Evolutionary conservation across 2,329 filamentous ascomycete genomes (phyloP).

Genomic region (Mycosphaerelloides madeirae): DNA sequence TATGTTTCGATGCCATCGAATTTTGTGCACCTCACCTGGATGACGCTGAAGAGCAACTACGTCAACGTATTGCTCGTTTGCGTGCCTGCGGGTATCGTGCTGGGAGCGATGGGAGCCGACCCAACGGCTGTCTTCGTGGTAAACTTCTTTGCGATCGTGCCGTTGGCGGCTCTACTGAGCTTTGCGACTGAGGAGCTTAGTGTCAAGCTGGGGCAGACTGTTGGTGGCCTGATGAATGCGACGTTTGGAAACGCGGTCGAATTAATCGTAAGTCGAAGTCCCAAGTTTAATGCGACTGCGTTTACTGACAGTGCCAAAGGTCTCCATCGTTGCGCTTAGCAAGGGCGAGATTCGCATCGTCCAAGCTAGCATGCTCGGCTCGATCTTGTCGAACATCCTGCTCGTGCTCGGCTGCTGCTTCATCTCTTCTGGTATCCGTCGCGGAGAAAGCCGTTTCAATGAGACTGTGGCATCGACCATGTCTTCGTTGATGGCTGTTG

Average conservation of each 20-base stretch:
- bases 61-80: slow-evolving; percentile 69
- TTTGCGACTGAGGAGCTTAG: slow-evolving; percentile 77
- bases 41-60: slow-evolving; percentile 47
- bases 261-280: slow-evolving; percentile 52
- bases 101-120: slow-evolving; percentile 59
- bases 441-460: slow-evolving; percentile 56
- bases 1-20: slow-evolving; percentile 19
- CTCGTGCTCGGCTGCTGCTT: slow-evolving; percentile 60
- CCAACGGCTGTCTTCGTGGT: slow-evolving; percentile 66
- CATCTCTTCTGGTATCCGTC: slow-evolving; percentile 45
- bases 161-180: slow-evolving; percentile 66
- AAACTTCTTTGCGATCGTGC: slow-evolving; percentile 78
- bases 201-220: slow-evolving; percentile 64
- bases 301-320: slow-evolving; percentile 11
- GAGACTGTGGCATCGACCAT: slow-evolving; percentile 73
- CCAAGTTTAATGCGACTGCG: not conserved
- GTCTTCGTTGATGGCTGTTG: slow-evolving; percentile 56
- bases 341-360: slow-evolving; percentile 89
- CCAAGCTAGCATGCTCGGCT: slow-evolving; percentile 96
- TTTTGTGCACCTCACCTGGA: slow-evolving; percentile 32
- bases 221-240: slow-evolving; percentile 70
- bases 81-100: slow-evolving; percentile 67
- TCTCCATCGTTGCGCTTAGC: slow-evolving; percentile 83
- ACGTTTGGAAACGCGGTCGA: slow-evolving; percentile 79
- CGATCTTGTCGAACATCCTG: slow-evolving; percentile 89